A percentile compares a stretch with the other conserved stretches of the same genome.
phyloP scores from a whole-genome alignment of 768 basidiomycete genomes.

The Pleurotus cornucopiae region DNA sequence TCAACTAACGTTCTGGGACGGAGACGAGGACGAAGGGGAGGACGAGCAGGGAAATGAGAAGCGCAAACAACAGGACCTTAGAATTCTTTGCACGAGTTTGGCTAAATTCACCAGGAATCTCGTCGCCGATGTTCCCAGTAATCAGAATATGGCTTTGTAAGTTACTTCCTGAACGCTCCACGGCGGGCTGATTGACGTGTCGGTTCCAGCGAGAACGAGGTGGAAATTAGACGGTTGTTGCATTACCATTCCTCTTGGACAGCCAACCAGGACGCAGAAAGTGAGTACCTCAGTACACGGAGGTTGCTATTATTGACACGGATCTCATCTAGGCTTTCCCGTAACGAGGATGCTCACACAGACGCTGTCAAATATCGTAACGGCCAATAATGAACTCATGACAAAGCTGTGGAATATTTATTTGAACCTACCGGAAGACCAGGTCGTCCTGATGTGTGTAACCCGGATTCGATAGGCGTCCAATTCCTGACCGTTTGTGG shows the following conservation, averaged over 20 bases:
- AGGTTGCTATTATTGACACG: background rate
- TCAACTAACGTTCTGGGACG: constrained; percentile 50
- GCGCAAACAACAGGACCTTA: constrained; percentile 27
- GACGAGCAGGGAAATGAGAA: constrained; percentile 18
- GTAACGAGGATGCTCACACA: constrained; percentile 70
- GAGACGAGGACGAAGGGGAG: constrained; percentile 40
- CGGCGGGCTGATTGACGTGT: background rate
- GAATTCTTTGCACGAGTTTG: constrained; percentile 42
- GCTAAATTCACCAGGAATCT: constrained; percentile 83
- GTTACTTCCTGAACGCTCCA: constrained; percentile 21
- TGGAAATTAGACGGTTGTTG: constrained; percentile 59
- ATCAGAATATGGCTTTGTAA: constrained; percentile 74
- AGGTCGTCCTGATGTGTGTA: constrained; percentile 69
- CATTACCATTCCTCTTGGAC: constrained; percentile 77
- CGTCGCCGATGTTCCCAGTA: constrained; percentile 67
- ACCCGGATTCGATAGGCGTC: constrained; percentile 6
- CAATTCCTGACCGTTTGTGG: constrained; percentile 11
- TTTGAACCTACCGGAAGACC: constrained; percentile 65
- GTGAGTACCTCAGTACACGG: constrained; percentile 29
- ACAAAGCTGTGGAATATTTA: constrained; percentile 61
- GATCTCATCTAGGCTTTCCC: constrained; percentile 44
- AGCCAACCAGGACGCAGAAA: constrained; percentile 54
- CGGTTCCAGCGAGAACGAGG: constrained; percentile 60
- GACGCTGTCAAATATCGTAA: constrained; percentile 80
- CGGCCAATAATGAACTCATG: constrained; percentile 59